A percentile compares a stretch with the other conserved stretches of the same genome.
Conservation (phyloP, 1,284 basidiomycete species). For the Pseudozyma pruni region DNA sequence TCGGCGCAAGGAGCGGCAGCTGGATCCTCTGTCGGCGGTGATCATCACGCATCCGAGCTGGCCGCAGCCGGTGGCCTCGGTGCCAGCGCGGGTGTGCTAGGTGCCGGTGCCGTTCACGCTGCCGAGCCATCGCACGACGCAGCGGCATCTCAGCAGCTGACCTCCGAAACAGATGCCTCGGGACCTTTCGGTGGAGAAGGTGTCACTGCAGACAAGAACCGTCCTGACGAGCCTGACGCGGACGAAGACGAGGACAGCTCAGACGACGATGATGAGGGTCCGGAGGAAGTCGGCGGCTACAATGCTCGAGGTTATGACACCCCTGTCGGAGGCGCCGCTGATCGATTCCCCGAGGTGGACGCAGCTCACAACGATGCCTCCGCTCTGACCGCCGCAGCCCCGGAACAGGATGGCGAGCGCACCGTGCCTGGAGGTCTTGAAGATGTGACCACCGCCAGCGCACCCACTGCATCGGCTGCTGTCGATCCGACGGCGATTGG, state of each 20-base stretch:
- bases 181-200: constrained; percentile 25
- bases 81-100: constrained; percentile 14
- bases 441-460: constrained; percentile 23
- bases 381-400: background rate
- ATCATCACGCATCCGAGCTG: constrained; percentile 15
- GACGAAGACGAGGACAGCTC: constrained; percentile 56
- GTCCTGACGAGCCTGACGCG: constrained; percentile 46
- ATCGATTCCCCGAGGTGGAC: constrained; percentile 40
- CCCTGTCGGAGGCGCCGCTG: constrained; percentile 24
- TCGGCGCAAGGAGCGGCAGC: constrained; percentile 3
- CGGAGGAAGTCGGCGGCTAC: constrained; percentile 55
- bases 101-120: constrained; percentile 14
- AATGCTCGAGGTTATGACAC: constrained; percentile 16
- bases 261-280: constrained; percentile 57
- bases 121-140: constrained; percentile 12
- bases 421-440: constrained; percentile 38
- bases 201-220: constrained; percentile 25
- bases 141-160: background rate
- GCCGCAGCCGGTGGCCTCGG: constrained; percentile 16
- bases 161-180: constrained; percentile 22
- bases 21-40: constrained; percentile 65
- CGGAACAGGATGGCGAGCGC: constrained; percentile 16
- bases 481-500: constrained; percentile 43
- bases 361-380: background rate
- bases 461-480: constrained; percentile 19